Conservation (phyloP, 495 filamentous ascomycete species). For the Cenococcum geophilum region DNA sequence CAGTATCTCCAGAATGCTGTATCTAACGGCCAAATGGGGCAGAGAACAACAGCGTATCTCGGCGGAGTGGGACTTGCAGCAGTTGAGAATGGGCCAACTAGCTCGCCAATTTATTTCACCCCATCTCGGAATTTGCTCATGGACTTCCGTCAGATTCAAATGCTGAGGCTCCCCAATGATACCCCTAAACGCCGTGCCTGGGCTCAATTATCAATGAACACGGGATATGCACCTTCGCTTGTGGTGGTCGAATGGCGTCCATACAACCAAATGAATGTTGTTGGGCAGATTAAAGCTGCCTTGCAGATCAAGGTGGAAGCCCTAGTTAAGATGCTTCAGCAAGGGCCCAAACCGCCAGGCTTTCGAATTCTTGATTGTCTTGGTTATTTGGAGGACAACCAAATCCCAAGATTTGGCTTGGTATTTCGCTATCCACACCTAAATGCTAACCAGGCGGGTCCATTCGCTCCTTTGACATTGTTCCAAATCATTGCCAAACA, state of each 20-base stretch:
- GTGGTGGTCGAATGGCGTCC: not conserved
- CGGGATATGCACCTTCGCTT: not conserved
- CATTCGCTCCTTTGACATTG: not conserved
- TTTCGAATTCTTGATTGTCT: constrained; percentile 10
- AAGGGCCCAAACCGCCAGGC: not conserved
- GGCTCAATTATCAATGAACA: not conserved
- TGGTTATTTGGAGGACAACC: not conserved
- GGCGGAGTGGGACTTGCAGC: not conserved
- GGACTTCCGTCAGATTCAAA: not conserved
- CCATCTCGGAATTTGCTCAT: not conserved
- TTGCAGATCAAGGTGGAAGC: not conserved
- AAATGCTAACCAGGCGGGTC: not conserved
- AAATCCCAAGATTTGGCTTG: constrained; percentile 4
- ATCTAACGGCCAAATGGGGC: not conserved
- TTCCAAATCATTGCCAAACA: not conserved
- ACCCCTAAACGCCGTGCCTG: not conserved
- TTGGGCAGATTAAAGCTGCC: not conserved
- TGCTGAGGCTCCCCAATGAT: not conserved
- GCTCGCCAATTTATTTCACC: not conserved
- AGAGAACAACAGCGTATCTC: not conserved
- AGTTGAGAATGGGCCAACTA: not conserved
- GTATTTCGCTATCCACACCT: constrained; percentile 7
- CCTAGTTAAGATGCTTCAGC: not conserved
- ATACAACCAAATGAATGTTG: not conserved
- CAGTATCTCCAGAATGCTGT: constrained; percentile 1